Base-by-base conservation (phyloP, 495 filamentous ascomycete species). In the Talaromyces liani region DNA sequence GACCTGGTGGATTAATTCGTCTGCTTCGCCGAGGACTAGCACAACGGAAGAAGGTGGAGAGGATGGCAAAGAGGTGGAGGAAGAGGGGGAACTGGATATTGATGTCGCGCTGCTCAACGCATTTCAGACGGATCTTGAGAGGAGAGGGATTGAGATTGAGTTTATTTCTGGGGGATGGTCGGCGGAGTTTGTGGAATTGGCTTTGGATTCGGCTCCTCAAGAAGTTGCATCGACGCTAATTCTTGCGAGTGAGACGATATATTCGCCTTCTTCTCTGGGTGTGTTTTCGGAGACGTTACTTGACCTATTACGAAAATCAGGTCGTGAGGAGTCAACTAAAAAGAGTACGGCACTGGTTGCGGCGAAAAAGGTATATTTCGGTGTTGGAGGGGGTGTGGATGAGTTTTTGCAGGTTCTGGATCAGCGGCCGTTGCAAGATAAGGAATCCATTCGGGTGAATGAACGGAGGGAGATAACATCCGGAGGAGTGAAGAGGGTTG, bases 351-450 rank as follows among this genome's bases (percentile, higher is more conserved):
- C 91, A 6, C 72, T 96, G n/a, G 80, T 98, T 2, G 94, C 87
- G 4, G 94, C 94, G 2, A 98, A 98, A 78, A 85, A 86, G 73
- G 85, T 97, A 2, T 98, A 98, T 73, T 98, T 98, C 70, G 94
- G 94, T 4, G 94, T 98, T 61, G 94, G 94, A 2, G 94, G 94
- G 20, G 91, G 92, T 20, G 85, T 98, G 49, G 88, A 93, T 72
- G 92, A 93, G 69, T 97, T 98, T 71, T 80, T 92, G 58, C 74
- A 81, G 33, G 82, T 83, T 65, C 77, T 91, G 63, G 72, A 77
- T 61, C 79, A 72, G 22, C 76, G 81, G 29, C 85, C 84, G 22
- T 25, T 51, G 10, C 25, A 54, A 20, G 60, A 51, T 16, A 84
- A 78, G 8, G 72, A 77, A 36, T 84, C 85, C 25, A 74, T 85